phyloP scores from a whole-genome alignment of 345 rosid species.

The Euphorbia pulcherrima region DNA sequence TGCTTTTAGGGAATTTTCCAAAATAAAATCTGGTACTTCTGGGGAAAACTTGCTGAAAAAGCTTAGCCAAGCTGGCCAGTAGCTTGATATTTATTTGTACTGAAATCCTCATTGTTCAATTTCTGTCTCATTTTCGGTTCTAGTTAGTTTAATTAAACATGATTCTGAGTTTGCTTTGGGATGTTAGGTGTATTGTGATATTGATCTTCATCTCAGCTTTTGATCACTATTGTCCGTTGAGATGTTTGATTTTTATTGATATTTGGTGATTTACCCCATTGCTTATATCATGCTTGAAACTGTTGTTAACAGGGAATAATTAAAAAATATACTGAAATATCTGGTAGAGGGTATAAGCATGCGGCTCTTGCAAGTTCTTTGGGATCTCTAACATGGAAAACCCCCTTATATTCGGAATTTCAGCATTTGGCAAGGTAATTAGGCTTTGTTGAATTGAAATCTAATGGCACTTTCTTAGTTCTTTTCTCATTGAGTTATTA shows the following conservation, averaged over 20 bases:
- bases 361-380: slow-evolving; percentile 79
- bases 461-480: neutral
- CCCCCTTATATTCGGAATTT: slow-evolving; percentile 68
- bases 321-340: slow-evolving; percentile 48
- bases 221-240: neutral
- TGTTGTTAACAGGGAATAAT: slow-evolving; percentile 60
- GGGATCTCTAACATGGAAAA: slow-evolving; percentile 78
- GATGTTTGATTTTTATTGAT: neutral
- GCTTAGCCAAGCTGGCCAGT: too few relatives aligned
- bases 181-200: too few relatives aligned
- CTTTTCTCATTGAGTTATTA: neutral
- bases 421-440: slow-evolving; percentile 70
- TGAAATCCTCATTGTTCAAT: neutral
- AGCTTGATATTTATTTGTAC: too few relatives aligned
- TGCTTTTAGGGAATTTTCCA: too few relatives aligned
- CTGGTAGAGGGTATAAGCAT: slow-evolving; percentile 56
- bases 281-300: slow-evolving; percentile 4
- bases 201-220: too few relatives aligned
- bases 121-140: too few relatives aligned
- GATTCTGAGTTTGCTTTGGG: too few relatives aligned
- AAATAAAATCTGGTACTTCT: too few relatives aligned
- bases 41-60: too few relatives aligned
- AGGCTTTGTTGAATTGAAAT: slow-evolving; percentile 6
- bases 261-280: neutral
- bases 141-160: too few relatives aligned